Evolutionary conservation across 352 stramenopile genomes (phyloP), one percentile per base, ranked within the genome.

Genomic region (Pythium sp.): DNA sequence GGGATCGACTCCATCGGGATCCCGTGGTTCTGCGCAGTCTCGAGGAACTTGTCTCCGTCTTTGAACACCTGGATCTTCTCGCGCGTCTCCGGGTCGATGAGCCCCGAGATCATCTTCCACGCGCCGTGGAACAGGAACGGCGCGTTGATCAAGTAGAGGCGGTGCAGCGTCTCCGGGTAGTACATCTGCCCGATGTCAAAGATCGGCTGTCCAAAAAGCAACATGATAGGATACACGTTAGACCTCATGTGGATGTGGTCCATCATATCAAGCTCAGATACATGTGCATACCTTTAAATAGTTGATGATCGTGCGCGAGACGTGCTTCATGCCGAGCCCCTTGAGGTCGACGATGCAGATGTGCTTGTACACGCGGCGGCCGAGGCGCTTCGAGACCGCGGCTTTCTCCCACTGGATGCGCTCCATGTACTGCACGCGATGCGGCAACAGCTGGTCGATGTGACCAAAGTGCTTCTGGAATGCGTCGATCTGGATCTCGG

Each of bases 61-160:
- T 91, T 92, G 65, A 92, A 87, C 26, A 95, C 85, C 72, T 92
- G 76, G 63, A 94, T 93, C 75, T 95, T 95, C 62, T 93, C 81
- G 34, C 80, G 78, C n/a, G 86, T 92, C 58, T 90, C 84, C 0
- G 84, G 72, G 61, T 94, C 79, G 24, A 95, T 86, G 54, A 94
- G 73, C 1, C 72, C 63, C 32, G 79, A 77, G 63, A 95, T 89
- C 62, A 94, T 71, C 73, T 92, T 92, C 86, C 85, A 95, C 53
- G 81, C 82, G n/a, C 81, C 82, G 53, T 88, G 88, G 64, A 95
- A 95, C 62, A 95, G 76, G 67, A 92, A 88, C 22, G 87, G 87
- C 3, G 85, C 85, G 64, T 95, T 94, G 60, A 94, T 78, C 38
- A 95, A 53, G 70, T 92, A 95, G 49, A 95, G 72, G 1, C 81